Conservation (phyloP, 2,329 filamentous ascomycete species). For the Blastomyces silverae region DNA sequence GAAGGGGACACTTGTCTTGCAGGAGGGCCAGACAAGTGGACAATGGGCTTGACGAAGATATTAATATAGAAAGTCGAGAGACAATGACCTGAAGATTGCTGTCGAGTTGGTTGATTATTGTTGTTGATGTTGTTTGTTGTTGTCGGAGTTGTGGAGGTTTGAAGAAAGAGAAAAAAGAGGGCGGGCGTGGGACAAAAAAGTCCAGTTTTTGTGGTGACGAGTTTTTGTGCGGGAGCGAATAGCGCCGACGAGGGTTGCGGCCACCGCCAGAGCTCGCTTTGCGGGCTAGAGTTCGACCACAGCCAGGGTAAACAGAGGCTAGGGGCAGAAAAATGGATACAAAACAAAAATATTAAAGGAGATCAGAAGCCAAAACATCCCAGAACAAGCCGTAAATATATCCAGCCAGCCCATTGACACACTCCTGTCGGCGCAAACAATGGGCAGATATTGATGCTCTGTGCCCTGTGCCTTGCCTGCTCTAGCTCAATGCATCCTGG, state of each 20-base stretch:
- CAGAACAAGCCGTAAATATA: background rate
- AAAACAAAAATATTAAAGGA: background rate
- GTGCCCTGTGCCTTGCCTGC: background rate
- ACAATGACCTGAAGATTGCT: background rate
- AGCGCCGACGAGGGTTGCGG: background rate
- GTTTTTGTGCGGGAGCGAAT: slow-evolving; percentile 6
- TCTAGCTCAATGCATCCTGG: slow-evolving; percentile 4
- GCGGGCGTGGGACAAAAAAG: slow-evolving; percentile 2
- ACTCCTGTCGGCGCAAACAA: background rate
- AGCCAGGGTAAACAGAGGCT: background rate
- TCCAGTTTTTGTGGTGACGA: slow-evolving; percentile 9
- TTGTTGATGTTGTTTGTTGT: too few species aligned
- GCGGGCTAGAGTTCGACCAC: too few species aligned
- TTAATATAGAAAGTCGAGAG: background rate
- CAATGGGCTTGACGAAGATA: background rate
- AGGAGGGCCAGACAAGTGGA: background rate
- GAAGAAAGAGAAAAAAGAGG: background rate
- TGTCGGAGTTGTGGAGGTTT: background rate
- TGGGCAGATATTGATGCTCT: too few species aligned
- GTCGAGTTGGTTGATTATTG: background rate
- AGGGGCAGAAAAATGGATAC: too few species aligned
- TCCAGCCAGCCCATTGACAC: background rate
- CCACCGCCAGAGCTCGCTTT: background rate
- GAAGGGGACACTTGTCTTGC: background rate
- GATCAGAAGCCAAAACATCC: background rate